Conservation (phyloP, 441 rosid genomes). For the Rhodomyrtus psidioides region DNA sequence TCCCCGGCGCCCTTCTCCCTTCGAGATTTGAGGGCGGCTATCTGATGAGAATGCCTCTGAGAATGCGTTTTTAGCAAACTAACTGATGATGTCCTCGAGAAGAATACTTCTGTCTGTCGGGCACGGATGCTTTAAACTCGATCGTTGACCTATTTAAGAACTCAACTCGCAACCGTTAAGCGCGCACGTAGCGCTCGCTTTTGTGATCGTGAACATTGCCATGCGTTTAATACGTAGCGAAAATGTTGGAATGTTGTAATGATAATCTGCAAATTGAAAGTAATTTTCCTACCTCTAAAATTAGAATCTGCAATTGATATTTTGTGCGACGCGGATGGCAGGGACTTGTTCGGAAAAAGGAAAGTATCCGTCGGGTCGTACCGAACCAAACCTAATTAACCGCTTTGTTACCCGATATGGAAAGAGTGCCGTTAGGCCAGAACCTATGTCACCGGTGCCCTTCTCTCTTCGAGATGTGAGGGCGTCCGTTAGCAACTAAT, state of each 20-base stretch:
- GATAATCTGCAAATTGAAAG: too few species aligned
- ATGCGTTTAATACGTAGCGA: too few species aligned
- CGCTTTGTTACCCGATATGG: not conserved
- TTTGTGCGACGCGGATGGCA: not conserved
- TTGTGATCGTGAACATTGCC: too few species aligned
- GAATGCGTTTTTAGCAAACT: not conserved
- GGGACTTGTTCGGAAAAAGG: not conserved
- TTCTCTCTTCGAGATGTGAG: not conserved
- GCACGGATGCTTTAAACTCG: too few species aligned
- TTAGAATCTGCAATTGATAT: too few species aligned
- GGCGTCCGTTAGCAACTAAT: not conserved
- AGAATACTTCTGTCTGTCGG: too few species aligned
- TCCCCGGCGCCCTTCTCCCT: not conserved
- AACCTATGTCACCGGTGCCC: not conserved
- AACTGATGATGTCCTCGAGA: too few species aligned
- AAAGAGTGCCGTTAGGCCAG: accelerated
- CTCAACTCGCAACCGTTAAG: too few species aligned
- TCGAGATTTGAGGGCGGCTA: not conserved
- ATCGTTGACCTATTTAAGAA: too few species aligned
- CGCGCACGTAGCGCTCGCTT: too few species aligned
- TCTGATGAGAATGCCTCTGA: not conserved
- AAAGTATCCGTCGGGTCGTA: not conserved
- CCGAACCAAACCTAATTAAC: not conserved
- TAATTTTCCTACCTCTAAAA: too few species aligned
- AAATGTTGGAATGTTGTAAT: too few species aligned